phyloP scores from a whole-genome alignment of 2,329 filamentous ascomycete species.

The Talaromyces albobiverticillius region DNA sequence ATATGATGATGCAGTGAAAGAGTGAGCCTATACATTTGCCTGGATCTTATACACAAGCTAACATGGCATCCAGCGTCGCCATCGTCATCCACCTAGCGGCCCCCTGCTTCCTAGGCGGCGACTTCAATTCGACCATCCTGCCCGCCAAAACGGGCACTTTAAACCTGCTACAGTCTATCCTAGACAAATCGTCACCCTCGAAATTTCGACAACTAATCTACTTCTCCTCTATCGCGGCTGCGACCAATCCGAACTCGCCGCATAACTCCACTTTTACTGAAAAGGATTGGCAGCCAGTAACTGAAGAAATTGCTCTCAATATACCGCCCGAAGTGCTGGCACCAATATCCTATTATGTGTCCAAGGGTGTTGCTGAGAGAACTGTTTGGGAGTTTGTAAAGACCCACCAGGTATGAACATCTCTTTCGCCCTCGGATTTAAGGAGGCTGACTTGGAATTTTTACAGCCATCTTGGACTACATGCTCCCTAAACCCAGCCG shows the following conservation, averaged over 20 bases:
- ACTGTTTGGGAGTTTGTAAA: constrained; percentile 20
- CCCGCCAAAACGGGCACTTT: constrained; percentile 22
- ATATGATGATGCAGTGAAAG: constrained; percentile 34
- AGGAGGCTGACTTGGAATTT: background rate
- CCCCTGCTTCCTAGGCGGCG: background rate
- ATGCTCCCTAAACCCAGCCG: constrained; percentile 20
- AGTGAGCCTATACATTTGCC: background rate
- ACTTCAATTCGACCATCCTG: constrained; percentile 18
- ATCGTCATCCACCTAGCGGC: background rate
- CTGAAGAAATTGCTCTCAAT: background rate
- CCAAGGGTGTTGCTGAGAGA: constrained; percentile 21
- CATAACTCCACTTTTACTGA: constrained; percentile 10
- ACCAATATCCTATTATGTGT: constrained; percentile 21
- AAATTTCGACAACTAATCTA: constrained; percentile 21
- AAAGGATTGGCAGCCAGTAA: background rate
- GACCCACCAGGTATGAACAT: background rate
- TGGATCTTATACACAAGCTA: background rate
- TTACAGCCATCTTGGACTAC: constrained; percentile 16
- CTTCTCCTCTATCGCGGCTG: constrained; percentile 22
- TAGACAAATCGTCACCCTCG: constrained; percentile 15
- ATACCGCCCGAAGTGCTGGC: background rate
- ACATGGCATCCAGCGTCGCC: background rate
- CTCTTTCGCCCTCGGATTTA: background rate
- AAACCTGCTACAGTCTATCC: constrained; percentile 18
- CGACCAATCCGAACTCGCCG: constrained; percentile 6